A percentile compares a stretch with the other conserved stretches of the same genome.
Conservation (phyloP, 495 filamentous ascomycete species). For the Hypoxylon fuscum region DNA sequence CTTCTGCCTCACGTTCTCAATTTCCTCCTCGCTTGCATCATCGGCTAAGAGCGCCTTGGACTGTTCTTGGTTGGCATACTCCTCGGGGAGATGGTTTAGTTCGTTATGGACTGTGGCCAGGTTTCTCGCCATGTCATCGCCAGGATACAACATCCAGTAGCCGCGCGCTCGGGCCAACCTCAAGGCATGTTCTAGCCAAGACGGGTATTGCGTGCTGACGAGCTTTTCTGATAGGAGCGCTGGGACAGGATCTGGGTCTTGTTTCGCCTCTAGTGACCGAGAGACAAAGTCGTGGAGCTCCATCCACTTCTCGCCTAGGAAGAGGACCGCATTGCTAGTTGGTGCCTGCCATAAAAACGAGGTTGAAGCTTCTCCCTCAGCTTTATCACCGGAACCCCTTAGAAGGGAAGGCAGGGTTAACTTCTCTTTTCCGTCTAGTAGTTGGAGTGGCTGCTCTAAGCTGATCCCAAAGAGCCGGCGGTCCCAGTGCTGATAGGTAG, state of each 20-base stretch:
- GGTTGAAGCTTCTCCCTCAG: conserved; percentile 47
- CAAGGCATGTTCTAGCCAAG: conserved; percentile 80
- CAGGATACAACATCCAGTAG: conserved; percentile 80
- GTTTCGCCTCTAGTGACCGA: conserved; percentile 59
- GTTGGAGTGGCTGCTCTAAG: conserved; percentile 72
- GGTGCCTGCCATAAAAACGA: conserved; percentile 86
- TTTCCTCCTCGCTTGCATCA: conserved; percentile 39
- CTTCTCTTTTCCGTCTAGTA: conserved; percentile 62
- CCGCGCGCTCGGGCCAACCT: conserved; percentile 75
- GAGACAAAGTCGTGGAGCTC: conserved; percentile 81
- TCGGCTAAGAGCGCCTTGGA: conserved; percentile 17
- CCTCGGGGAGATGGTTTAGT: conserved; percentile 74
- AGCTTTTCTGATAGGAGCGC: conserved; percentile 55
- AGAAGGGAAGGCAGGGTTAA: conserved; percentile 61
- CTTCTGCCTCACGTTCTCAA: conserved; percentile 33
- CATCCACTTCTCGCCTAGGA: conserved; percentile 83
- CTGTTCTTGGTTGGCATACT: conserved; percentile 53
- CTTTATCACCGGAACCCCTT: conserved; percentile 33
- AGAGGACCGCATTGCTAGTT: conserved; percentile 78
- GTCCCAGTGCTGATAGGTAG: conserved; percentile 51
- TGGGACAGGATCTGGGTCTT: conserved; percentile 38
- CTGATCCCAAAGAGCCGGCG: conserved; percentile 74
- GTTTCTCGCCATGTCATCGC: conserved; percentile 55
- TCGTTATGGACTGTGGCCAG: conserved; percentile 79
- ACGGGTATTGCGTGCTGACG: conserved; percentile 69